Base-by-base conservation (phyloP, 1,284 basidiomycete species). In the Calocybe gambosa region DNA sequence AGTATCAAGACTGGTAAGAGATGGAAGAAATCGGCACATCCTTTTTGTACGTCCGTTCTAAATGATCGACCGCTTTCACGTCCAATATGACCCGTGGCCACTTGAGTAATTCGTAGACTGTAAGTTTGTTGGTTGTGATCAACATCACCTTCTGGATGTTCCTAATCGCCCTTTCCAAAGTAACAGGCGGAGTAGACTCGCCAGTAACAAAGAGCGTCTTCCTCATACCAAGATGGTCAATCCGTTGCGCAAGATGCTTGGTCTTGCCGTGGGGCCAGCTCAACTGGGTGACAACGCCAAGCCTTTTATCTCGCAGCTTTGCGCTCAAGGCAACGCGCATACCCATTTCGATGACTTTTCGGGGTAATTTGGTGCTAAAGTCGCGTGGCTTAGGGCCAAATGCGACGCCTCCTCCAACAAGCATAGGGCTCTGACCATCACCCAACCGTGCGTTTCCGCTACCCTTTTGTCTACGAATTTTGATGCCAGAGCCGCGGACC, bases 391-490 rank as follows among this genome's bases (percentile, higher is more conserved):
- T 85, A 0, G 93, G 91, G 31, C 92, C 92, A 57, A 92, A 92
- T 2, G 90, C 90, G 23, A 89, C 81, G 57, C 93, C 95, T 69
- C 95, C 95, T 43, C 94, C 94, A 28, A 86, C 77, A 53, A 94
- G 78, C 71, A 93, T 91, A 3, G 94, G 93, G 62, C 84, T 90
- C 55, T 91, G 86, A 10, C 74, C 80, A 59, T 93, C 91, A 42
- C 95, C 95, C 1, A 95, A 72, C 67, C 95, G 89, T 13, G 95
- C 96, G 52, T 69, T 74, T 56, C 95, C 96, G 8, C 81, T 80
- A 1, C 94, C 94, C 67, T 99, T 99, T 64, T 99, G 95, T 5
- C 78, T 86, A 21, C 87, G 78, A 48, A 98, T 78, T 69, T 99
- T 99, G 55, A 75, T 70, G 18, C 90, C 91, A 0, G 92, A 95